Conservation (phyloP, 495 filamentous ascomycete genomes). For the Daldinia caldariorum region DNA sequence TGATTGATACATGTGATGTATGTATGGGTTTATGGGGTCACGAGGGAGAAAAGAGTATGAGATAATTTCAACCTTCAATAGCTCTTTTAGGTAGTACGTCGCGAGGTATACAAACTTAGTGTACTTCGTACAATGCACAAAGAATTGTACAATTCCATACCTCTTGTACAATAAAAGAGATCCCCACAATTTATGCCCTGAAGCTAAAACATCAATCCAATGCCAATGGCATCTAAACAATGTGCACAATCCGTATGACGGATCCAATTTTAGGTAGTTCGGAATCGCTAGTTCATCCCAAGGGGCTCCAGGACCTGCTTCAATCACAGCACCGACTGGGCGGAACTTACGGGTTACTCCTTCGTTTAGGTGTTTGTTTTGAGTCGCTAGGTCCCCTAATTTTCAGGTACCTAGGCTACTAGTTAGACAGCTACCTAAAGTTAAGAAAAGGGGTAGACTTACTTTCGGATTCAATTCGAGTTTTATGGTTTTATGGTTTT, state of each 20-base stretch:
- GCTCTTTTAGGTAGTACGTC: background rate
- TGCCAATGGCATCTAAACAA: background rate
- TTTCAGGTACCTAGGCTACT: background rate
- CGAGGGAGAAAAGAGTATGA: background rate
- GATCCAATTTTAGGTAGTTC: constrained; percentile 25
- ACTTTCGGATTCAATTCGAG: constrained; percentile 10
- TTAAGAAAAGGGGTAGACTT: background rate
- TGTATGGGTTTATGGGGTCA: background rate
- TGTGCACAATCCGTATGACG: constrained; percentile 1
- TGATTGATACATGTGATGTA: background rate
- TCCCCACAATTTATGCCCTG: constrained; percentile 13
- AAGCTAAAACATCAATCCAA: background rate
- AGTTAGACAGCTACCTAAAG: background rate
- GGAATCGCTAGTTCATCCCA: constrained; percentile 7
- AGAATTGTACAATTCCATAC: background rate
- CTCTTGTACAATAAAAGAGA: background rate
- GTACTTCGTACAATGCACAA: constrained; percentile 2
- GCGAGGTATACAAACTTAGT: background rate
- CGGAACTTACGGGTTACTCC: constrained; percentile 5
- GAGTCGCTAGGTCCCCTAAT: constrained; percentile 26
- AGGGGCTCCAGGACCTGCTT: constrained; percentile 6
- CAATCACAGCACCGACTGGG: constrained; percentile 5
- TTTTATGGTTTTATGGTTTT: constrained; percentile 23
- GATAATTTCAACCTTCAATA: background rate
- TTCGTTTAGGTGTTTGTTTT: constrained; percentile 14